Conservation (phyloP, 2,329 filamentous ascomycete genomes). For the Aspergillus sp. region DNA sequence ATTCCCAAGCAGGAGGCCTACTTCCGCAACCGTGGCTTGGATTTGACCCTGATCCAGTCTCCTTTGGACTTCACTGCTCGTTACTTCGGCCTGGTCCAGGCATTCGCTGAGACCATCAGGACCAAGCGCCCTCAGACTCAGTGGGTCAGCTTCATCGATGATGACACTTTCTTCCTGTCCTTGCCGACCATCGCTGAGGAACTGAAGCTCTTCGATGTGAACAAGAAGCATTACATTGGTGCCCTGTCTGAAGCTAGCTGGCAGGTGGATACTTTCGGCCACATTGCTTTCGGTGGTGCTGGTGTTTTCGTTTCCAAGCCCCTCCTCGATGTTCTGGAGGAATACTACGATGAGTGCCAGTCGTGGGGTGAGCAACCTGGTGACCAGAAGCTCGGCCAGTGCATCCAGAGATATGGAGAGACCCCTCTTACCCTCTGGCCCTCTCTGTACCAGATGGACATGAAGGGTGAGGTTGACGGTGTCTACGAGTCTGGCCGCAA, state of each 20-base stretch:
- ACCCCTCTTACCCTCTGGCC: conserved; percentile 45
- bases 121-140: conserved; percentile 42
- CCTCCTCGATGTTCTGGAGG: conserved; percentile 40
- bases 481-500: conserved; percentile 47
- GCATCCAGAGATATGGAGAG: conserved; percentile 44
- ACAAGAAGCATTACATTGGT: conserved; percentile 48
- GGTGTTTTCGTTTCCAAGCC: conserved; percentile 48
- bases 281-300: conserved; percentile 49
- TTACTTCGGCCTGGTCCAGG: conserved; percentile 47
- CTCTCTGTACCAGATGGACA: conserved; percentile 49
- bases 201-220: conserved; percentile 42
- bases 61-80: conserved; percentile 46
- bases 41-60: conserved; percentile 43
- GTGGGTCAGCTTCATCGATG: conserved; percentile 48
- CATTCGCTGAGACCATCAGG: conserved; percentile 42
- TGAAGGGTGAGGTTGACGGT: conserved; percentile 45
- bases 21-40: conserved; percentile 46
- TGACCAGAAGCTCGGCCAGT: conserved; percentile 48
- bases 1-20: conserved; percentile 43
- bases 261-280: conserved; percentile 48
- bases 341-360: conserved; percentile 46
- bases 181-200: conserved; percentile 42
- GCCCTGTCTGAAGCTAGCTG: conserved; percentile 46
- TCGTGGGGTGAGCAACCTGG: conserved; percentile 46
- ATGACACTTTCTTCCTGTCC: conserved; percentile 48